Evolutionary conservation across 2,329 filamentous ascomycete genomes (phyloP), one percentile per base, ranked within the genome.

Genomic region (Ilyonectria destructans): DNA sequence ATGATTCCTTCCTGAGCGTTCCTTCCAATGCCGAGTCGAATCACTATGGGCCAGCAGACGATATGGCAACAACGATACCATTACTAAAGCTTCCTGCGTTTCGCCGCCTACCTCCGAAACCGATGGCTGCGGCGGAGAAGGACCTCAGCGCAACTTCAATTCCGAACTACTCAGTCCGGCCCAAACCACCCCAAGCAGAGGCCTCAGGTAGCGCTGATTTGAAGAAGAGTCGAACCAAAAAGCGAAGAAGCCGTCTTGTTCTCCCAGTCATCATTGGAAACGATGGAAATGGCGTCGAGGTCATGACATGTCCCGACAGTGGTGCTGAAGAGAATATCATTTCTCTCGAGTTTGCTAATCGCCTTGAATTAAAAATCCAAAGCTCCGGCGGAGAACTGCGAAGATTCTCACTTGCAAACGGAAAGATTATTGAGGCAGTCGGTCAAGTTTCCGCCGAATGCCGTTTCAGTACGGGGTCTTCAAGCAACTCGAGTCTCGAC

Each of bases 281-380:
- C 21, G 21, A 23, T 23, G 21, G 21, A 23, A 23, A 23, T 23
- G 21, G 21, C 21, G 21, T n/a, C 26, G 15, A 59, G n/a, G 19
- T 67, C 13, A 21, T 54, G 35, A 46, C 64, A 0, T 67, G 58
- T 23, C 64, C 64, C 0, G 64, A 67, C 29, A 67, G 52, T 15
- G 64, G 64, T 23, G 58, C 64, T 1, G 64, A 62, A 17, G 58
- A 67, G 4, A 67, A 67, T 35, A 58, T 67, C 4, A 52, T 67
- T 4, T 62, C 64, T 12, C 33, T 58, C 6, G 59, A 29, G 17
- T 2, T 62, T n/a, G 58, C 3, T 0, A 37, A 55, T 1, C 3
- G n/a, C 6, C 15, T 63, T 21, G 35, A 33, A 2, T 23, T 67
- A 0, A 13, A 63, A 13, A 54, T 48, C 4, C 19, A 48, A 2